phyloP scores from a whole-genome alignment of 352 stramenopile genomes.

The Phytophthora pinifolia region DNA sequence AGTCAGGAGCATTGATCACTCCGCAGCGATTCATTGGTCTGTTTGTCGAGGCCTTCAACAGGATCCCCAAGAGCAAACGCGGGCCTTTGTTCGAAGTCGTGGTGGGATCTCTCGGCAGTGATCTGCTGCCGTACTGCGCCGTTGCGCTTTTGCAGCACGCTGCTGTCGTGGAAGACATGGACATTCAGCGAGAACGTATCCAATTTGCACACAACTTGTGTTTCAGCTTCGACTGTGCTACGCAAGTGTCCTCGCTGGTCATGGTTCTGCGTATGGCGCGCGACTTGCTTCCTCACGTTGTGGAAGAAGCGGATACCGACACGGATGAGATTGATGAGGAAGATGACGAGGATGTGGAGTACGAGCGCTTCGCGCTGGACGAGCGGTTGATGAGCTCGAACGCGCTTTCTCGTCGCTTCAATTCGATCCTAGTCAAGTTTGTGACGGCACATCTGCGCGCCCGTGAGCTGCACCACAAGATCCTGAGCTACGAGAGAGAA shows the following conservation, averaged over 20 bases:
- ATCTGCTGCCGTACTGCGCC: conserved; percentile 55
- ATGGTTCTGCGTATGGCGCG: conserved; percentile 61
- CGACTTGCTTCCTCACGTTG: conserved; percentile 61
- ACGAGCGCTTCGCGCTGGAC: conserved; percentile 55
- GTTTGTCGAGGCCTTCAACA: conserved; percentile 74
- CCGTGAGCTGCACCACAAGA: conserved; percentile 72
- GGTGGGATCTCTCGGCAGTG: conserved; percentile 47
- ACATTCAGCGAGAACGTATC: conserved; percentile 46
- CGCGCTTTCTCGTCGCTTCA: conserved; percentile 51
- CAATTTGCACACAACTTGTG: conserved; percentile 73
- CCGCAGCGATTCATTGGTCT: conserved; percentile 74
- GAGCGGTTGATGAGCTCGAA: conserved; percentile 35
- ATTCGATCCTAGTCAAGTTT: conserved; percentile 66
- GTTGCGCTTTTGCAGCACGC: conserved; percentile 57
- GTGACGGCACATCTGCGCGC: conserved; percentile 65
- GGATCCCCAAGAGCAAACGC: conserved; percentile 62
- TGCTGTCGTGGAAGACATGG: conserved; percentile 23
- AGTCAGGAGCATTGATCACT: conserved; percentile 39
- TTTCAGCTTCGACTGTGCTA: conserved; percentile 51
- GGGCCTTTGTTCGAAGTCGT: conserved; percentile 68
- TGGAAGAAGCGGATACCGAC: conserved; percentile 73
- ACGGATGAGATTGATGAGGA: conserved; percentile 68
- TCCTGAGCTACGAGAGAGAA: conserved; percentile 56
- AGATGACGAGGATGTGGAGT: conserved; percentile 54
- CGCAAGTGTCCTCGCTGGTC: conserved; percentile 63